Conservation (phyloP, 2,329 filamentous ascomycete genomes). For the Penicillium sp. region DNA sequence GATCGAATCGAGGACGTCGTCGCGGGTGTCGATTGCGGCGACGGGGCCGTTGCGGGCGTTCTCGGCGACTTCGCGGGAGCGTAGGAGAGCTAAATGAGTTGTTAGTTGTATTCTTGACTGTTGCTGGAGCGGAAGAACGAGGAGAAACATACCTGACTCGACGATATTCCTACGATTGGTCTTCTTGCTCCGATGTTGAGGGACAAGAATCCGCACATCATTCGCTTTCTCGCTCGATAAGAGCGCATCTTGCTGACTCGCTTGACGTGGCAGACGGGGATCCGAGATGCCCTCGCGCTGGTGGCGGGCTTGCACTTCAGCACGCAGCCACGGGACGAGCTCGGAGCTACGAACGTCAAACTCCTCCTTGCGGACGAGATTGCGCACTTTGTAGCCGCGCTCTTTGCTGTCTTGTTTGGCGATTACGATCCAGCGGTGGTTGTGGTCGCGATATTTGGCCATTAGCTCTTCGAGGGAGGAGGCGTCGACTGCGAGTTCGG, state of each 20-base stretch:
- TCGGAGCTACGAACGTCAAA: slow-evolving; percentile 73
- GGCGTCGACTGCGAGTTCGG: slow-evolving; percentile 81
- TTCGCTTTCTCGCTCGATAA: slow-evolving; percentile 55
- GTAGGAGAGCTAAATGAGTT: slow-evolving; percentile 48
- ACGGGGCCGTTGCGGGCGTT: slow-evolving; percentile 77
- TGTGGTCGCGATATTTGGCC: slow-evolving; percentile 67
- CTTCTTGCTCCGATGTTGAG: slow-evolving; percentile 85
- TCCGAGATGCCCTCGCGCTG: slow-evolving; percentile 54
- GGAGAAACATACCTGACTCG: slow-evolving; percentile 69
- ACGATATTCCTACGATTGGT: slow-evolving; percentile 85
- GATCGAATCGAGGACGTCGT: slow-evolving; percentile 77
- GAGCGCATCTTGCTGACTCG: slow-evolving; percentile 43
- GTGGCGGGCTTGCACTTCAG: slow-evolving; percentile 79
- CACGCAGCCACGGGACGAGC: slow-evolving; percentile 76
- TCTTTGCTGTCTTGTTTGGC: slow-evolving; percentile 69
- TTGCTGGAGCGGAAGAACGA: background rate
- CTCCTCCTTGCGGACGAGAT: slow-evolving; percentile 76
- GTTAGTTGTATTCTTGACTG: slow-evolving; percentile 13
- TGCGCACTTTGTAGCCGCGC: slow-evolving; percentile 72
- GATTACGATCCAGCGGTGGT: slow-evolving; percentile 86
- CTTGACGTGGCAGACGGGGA: slow-evolving; percentile 45
- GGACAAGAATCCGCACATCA: slow-evolving; percentile 81
- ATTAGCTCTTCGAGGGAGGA: slow-evolving; percentile 75
- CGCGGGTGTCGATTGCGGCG: slow-evolving; percentile 83
- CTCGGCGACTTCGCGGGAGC: slow-evolving; percentile 64